Evolutionary conservation across 2,329 filamentous ascomycete species (phyloP).

Genomic region (Colletotrichum plurivorum): DNA sequence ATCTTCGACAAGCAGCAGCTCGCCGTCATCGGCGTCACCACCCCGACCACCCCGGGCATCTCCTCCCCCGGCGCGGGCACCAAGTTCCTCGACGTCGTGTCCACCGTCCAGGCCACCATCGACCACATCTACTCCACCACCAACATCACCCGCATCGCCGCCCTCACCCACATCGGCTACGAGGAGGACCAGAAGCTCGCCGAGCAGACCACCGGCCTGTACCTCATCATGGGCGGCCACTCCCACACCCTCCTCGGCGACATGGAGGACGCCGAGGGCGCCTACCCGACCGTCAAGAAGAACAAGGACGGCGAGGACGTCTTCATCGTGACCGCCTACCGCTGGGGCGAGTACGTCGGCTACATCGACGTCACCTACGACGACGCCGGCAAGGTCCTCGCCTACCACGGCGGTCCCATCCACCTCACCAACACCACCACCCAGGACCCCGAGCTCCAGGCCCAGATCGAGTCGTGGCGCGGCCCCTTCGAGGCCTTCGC

Average conservation of each 20-base stretch:
- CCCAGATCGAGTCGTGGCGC: slow-evolving; percentile 71
- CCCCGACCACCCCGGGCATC: slow-evolving; percentile 70
- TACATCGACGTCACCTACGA: slow-evolving; percentile 78
- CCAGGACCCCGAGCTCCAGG: slow-evolving; percentile 70
- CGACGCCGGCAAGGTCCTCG: slow-evolving; percentile 70
- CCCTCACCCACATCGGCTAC: slow-evolving; percentile 78
- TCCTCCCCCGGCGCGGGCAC: slow-evolving; percentile 71
- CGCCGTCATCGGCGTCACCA: slow-evolving; percentile 76
- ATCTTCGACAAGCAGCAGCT: slow-evolving; percentile 73
- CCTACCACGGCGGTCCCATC: slow-evolving; percentile 75
- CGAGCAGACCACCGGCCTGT: slow-evolving; percentile 71
- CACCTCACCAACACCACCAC: slow-evolving; percentile 73
- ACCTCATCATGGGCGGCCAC: slow-evolving; percentile 78
- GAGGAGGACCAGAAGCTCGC: slow-evolving; percentile 74
- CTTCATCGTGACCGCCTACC: slow-evolving; percentile 77
- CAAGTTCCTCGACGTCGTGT: slow-evolving; percentile 69
- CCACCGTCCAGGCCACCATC: slow-evolving; percentile 72
- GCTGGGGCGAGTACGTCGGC: slow-evolving; percentile 78
- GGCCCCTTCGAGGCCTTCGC: slow-evolving; percentile 73
- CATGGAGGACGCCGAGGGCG: slow-evolving; percentile 69
- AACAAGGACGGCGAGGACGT: slow-evolving; percentile 76
- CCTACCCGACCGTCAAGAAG: slow-evolving; percentile 74
- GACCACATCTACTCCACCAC: slow-evolving; percentile 73
- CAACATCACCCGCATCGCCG: slow-evolving; percentile 75
- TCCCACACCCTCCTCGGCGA: slow-evolving; percentile 72